Evolutionary conservation across 352 stramenopile genomes (phyloP).

Genomic region (Phytopythium oedochilum): DNA sequence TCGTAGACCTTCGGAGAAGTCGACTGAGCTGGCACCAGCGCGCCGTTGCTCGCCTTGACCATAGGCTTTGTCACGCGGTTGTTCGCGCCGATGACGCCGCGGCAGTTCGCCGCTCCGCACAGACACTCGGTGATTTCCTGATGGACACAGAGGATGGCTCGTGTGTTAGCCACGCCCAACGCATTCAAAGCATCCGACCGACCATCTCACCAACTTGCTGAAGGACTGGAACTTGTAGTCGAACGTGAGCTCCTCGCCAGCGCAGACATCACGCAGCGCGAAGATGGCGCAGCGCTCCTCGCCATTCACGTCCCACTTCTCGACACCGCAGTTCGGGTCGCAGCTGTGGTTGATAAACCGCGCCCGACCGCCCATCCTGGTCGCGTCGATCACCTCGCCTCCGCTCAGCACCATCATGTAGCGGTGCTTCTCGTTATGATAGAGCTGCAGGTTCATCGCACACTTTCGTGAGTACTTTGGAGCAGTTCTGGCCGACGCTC

Average conservation of each 20-base stretch:
- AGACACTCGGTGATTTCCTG: slow-evolving; percentile 74
- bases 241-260: slow-evolving; percentile 92
- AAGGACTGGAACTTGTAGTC: slow-evolving; percentile 93
- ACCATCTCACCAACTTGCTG: slow-evolving; percentile 28
- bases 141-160: background rate
- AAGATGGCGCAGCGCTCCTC: slow-evolving; percentile 96
- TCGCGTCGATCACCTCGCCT: slow-evolving; percentile 87
- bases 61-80: slow-evolving; percentile 38
- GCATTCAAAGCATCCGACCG: background rate
- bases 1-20: slow-evolving; percentile 31
- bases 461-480: background rate
- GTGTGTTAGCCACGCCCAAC: background rate
- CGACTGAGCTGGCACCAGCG: background rate
- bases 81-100: slow-evolving; percentile 71
- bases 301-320: slow-evolving; percentile 92
- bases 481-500: background rate
- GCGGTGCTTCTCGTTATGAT: slow-evolving; percentile 79
- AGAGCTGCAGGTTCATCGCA: slow-evolving; percentile 27
- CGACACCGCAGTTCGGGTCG: slow-evolving; percentile 90
- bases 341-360: slow-evolving; percentile 97
- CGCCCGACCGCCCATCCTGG: slow-evolving; percentile 86
- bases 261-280: slow-evolving; percentile 81
- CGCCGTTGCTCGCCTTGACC: slow-evolving; percentile 1
- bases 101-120: slow-evolving; percentile 54
- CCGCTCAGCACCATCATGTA: slow-evolving; percentile 86